These are phyloP conservation scores for Anastatica hierochuntica DNA, from an alignment of 345 rosid species.

Conservation along the genomic window DNA sequence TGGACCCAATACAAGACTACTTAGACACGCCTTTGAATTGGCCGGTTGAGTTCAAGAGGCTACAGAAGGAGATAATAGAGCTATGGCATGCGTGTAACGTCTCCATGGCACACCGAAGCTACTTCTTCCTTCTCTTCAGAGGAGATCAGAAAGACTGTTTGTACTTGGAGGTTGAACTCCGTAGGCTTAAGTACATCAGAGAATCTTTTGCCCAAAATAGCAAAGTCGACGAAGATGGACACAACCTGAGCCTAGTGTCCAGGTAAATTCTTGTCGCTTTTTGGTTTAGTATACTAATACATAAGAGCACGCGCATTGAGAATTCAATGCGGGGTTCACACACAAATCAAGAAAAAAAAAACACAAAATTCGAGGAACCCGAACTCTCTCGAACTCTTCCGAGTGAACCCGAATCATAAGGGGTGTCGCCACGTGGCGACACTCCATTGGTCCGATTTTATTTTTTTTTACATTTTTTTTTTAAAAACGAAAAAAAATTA, in stretches of 20 bases:
- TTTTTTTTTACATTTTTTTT: no score
- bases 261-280: constrained; percentile 36
- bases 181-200: constrained; percentile 57
- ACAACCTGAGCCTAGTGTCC: constrained; percentile 29
- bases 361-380: no score
- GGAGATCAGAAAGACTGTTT: constrained; percentile 71
- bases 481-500: no score
- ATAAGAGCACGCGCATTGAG: neutral
- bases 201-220: constrained; percentile 38
- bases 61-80: constrained; percentile 61
- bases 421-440: no score
- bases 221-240: constrained; percentile 47
- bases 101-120: constrained; percentile 75
- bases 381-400: no score
- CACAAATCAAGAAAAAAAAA: no score
- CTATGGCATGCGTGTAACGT: constrained; percentile 77
- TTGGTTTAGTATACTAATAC: no score
- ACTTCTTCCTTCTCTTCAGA: constrained; percentile 73
- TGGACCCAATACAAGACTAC: constrained; percentile 63
- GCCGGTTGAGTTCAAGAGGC: constrained; percentile 57
- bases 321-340: no score
- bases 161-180: constrained; percentile 85
- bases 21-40: constrained; percentile 31
- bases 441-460: no score
- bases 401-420: no score